Base-by-base conservation (phyloP, 495 filamentous ascomycete genomes). In the Hyaloscypha hepaticicola region DNA sequence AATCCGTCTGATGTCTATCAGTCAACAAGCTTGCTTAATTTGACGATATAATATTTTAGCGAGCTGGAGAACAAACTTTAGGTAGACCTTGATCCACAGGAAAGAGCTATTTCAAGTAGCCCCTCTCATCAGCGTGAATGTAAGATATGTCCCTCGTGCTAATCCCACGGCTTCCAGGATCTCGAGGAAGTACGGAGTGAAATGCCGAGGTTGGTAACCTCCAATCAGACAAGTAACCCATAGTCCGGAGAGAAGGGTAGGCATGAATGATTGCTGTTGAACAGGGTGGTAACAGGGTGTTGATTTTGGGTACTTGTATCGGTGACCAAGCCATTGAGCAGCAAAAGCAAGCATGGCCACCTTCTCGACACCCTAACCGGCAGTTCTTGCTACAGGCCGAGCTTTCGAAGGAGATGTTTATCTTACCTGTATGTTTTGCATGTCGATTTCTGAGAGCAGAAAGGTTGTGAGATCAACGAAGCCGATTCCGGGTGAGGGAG, bases 301-400 rank as follows among this genome's bases (percentile, higher is more conserved):
- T 82, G 31, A 78, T 96, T 74, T 96, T 73, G 91, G 92, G 89
- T 86, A 91, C 79, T 89, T 90, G 92, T 96, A 96, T 96, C 92
- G 90, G 83, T 89, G 85, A 79, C 84, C 84, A 83, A 75, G 78
- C 82, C 83, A 91, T 74, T 75, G 78, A 81, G 64, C 64, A 78
- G 83, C 77, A 74, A 64, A 65, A 73, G 74, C 78, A 70, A 80
- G 81, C 78, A 74, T 80, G 82, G 88, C 79, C 88, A 87, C 90
- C 89, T 96, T 97, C 93, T 96, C 90, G 77, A 85, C 90, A 82
- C 90, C 92, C 90, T 22, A 1, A 12, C 19, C 11, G 56, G n/a
- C n/a, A 7, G 31, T 57, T 24, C n/a, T 33, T 57, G 55, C 29
- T 9, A 29, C n/a, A 41, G 14, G 12, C 38, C 38, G 8, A 41